A percentile compares a stretch with the other conserved stretches of the same genome.
phyloP scores from a whole-genome alignment of 2,329 filamentous ascomycete genomes.

The Sarocladium strictum region DNA sequence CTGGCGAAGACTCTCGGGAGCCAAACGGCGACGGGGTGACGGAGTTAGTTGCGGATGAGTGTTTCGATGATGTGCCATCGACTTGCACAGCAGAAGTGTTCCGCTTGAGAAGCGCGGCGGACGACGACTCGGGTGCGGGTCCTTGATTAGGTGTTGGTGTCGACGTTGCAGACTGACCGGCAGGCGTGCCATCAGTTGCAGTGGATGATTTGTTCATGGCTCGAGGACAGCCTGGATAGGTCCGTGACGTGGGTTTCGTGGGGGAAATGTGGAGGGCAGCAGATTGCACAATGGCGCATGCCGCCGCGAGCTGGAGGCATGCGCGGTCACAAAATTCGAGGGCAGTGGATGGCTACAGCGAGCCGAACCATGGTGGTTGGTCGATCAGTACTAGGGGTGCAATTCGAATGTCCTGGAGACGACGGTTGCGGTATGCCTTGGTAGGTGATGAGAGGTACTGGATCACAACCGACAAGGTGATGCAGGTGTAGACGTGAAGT shows the following conservation, averaged over 20 bases:
- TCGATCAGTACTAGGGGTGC: background rate
- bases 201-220: constrained; percentile 30
- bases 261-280: background rate
- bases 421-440: background rate
- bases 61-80: constrained; percentile 23
- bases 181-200: constrained; percentile 20
- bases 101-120: background rate
- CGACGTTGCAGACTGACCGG: constrained; percentile 16
- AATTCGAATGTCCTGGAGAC: background rate
- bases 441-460: background rate
- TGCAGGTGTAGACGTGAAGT: background rate
- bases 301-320: constrained; percentile 2
- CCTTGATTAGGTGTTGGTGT: constrained; percentile 10
- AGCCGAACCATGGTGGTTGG: constrained; percentile 6
- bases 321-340: constrained; percentile 7
- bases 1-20: constrained; percentile 44
- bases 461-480: background rate
- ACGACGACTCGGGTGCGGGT: constrained; percentile 14
- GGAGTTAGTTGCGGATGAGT: constrained; percentile 31
- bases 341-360: background rate
- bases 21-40: constrained; percentile 28
- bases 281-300: constrained; percentile 1
- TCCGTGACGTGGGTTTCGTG: background rate
- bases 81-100: constrained; percentile 10
- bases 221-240: background rate